phyloP scores from a whole-genome alignment of 495 filamentous ascomycete genomes.

The Talaromyces ruber region DNA sequence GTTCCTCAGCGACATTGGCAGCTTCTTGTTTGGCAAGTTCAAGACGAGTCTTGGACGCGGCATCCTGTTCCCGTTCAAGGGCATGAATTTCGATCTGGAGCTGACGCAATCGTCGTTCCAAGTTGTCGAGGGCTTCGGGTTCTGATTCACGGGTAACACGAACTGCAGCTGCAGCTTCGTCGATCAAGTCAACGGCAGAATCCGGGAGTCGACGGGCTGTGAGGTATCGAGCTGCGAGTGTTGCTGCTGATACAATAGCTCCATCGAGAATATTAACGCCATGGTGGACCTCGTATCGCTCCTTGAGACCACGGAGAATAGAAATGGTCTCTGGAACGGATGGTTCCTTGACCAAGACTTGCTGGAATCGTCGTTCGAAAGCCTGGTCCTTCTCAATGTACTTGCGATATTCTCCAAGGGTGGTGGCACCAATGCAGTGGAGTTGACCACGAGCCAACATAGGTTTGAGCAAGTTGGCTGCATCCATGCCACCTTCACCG shows the following conservation, averaged over 20 bases:
- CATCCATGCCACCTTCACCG: slow-evolving; percentile 97
- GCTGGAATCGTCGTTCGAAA: slow-evolving; percentile 97
- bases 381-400: slow-evolving; percentile 98
- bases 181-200: slow-evolving; percentile 91
- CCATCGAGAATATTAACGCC: slow-evolving; percentile 91
- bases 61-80: slow-evolving; percentile 86
- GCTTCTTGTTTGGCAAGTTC: slow-evolving; percentile 78
- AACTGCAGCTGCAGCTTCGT: slow-evolving; percentile 93
- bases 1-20: slow-evolving; percentile 83
- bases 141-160: slow-evolving; percentile 91
- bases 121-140: slow-evolving; percentile 85
- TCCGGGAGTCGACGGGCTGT: slow-evolving; percentile 87
- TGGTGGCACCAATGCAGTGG: slow-evolving; percentile 96
- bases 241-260: slow-evolving; percentile 86
- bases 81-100: slow-evolving; percentile 96
- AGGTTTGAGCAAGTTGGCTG: slow-evolving; percentile 92
- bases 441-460: slow-evolving; percentile 94
- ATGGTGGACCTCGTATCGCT: slow-evolving; percentile 96
- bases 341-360: slow-evolving; percentile 93
- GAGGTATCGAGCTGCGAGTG: slow-evolving; percentile 81
- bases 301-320: slow-evolving; percentile 92
- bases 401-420: slow-evolving; percentile 90
- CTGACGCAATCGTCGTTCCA: slow-evolving; percentile 81
- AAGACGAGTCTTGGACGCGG: slow-evolving; percentile 76
- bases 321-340: slow-evolving; percentile 83